Percentiles rank a stretch among this genome's conserved stretches.
Conservation (phyloP, 495 filamentous ascomycete genomes). For the Ascodesmis nigricans region DNA sequence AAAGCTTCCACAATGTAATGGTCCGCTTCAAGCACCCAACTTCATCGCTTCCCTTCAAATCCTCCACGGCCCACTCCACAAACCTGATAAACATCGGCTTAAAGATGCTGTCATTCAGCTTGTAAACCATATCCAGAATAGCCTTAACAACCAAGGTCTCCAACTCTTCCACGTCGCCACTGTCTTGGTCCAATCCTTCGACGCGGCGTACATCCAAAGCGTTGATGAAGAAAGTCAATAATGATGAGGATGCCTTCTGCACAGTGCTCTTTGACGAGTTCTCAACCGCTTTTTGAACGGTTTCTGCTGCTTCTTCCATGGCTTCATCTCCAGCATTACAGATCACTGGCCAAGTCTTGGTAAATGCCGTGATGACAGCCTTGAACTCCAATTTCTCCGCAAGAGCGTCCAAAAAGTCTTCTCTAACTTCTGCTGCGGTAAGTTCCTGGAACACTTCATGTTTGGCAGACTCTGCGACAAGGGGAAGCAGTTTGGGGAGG, state of each 20-base stretch:
- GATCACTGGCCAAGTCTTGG: slow-evolving; percentile 9
- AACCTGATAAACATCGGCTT: slow-evolving; percentile 71
- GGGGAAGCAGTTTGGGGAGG: slow-evolving; percentile 44
- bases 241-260: slow-evolving; percentile 38
- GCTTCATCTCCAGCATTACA: slow-evolving; percentile 6
- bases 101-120: slow-evolving; percentile 90
- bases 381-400: slow-evolving; percentile 52
- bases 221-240: slow-evolving; percentile 49
- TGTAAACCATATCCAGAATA: slow-evolving; percentile 75
- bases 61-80: slow-evolving; percentile 49
- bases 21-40: slow-evolving; percentile 7
- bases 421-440: slow-evolving; percentile 29
- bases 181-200: slow-evolving; percentile 22
- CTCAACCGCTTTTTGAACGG: slow-evolving; percentile 47
- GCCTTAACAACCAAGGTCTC: slow-evolving; percentile 42
- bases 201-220: slow-evolving; percentile 48
- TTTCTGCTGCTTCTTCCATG: slow-evolving; percentile 32
- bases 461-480: slow-evolving; percentile 4
- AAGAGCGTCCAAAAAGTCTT: slow-evolving; percentile 44
- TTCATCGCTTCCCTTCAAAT: slow-evolving; percentile 9
- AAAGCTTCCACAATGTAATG: slow-evolving; percentile 45
- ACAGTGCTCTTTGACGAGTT: slow-evolving; percentile 51
- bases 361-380: slow-evolving; percentile 13
- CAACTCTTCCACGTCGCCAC: slow-evolving; percentile 35
- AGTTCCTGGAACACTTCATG: slow-evolving; percentile 7